Evolutionary conservation across 1,284 basidiomycete species (phyloP).

Genomic region (Ceratobasidium sp.): DNA sequence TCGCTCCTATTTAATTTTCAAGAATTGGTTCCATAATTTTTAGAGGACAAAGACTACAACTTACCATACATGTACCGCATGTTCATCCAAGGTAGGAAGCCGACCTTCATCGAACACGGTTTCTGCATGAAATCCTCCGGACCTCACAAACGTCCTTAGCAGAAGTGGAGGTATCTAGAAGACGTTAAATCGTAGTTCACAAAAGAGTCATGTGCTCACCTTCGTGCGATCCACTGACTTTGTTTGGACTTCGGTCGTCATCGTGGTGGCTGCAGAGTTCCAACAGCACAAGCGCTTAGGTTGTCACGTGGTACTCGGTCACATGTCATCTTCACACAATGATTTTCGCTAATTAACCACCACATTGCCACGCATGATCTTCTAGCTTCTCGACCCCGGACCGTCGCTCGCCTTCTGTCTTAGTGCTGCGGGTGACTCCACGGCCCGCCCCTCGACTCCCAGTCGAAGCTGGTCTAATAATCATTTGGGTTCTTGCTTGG

Average conservation of each 20-base stretch:
- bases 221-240: conserved; percentile 24
- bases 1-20: conserved; percentile 67
- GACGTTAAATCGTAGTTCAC: not conserved
- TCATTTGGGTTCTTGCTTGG: not conserved
- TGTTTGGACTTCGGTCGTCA: conserved; percentile 32
- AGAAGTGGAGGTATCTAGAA: conserved; percentile 79
- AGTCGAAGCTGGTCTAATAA: not conserved
- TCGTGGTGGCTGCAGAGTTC: conserved; percentile 4
- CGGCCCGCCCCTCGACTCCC: conserved; percentile 8
- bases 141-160: conserved; percentile 82
- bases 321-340: not conserved
- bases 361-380: not conserved
- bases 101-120: conserved; percentile 78
- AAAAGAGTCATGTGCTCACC: conserved; percentile 1
- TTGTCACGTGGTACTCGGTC: not conserved
- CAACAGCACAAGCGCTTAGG: not conserved
- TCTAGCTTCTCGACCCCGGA: not conserved
- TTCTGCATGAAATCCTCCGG: conserved; percentile 77
- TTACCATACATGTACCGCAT: conserved; percentile 77
- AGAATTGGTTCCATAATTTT: not conserved
- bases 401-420: not conserved
- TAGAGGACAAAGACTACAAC: conserved; percentile 46
- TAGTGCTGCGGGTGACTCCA: not conserved
- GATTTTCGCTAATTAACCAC: not conserved
- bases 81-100: conserved; percentile 79